phyloP scores from a whole-genome alignment of 2,329 filamentous ascomycete species.

The Colletotrichum sidae region DNA sequence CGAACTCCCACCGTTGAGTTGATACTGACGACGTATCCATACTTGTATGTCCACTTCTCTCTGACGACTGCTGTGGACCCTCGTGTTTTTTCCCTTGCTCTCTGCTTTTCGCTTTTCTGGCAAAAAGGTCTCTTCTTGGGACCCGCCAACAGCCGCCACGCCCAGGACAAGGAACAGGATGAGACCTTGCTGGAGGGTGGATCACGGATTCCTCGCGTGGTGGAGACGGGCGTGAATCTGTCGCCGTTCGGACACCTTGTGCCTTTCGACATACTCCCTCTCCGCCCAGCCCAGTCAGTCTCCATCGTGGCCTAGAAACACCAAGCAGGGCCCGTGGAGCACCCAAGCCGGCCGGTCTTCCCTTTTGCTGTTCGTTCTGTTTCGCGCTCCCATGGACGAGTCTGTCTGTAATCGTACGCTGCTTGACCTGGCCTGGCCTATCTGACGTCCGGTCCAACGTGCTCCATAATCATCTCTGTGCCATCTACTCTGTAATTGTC shows the following conservation, averaged over 20 bases:
- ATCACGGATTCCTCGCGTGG: no score
- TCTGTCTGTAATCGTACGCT: no score
- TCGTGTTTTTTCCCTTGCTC: constrained; percentile 26
- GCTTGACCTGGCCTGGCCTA: no score
- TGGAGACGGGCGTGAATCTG: no score
- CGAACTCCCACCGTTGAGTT: constrained; percentile 5
- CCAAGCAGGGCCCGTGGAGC: constrained; percentile 23
- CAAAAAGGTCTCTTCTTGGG: background rate
- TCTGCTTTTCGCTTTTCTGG: background rate
- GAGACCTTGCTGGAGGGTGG: constrained; percentile 15
- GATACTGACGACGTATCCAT: no score
- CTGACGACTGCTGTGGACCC: constrained; percentile 33
- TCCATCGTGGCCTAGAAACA: constrained; percentile 17
- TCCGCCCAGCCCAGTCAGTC: background rate
- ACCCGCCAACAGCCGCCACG: constrained; percentile 14
- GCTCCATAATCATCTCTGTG: no score
- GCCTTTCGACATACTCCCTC: constrained; percentile 1
- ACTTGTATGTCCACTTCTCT: constrained; percentile 27
- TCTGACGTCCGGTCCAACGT: no score
- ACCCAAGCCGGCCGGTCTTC: constrained; percentile 7
- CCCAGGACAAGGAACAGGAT: constrained; percentile 11
- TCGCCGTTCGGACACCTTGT: no score
- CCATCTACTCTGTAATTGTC: constrained; percentile 27
- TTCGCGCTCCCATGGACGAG: no score
- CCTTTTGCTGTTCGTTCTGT: no score